Base-by-base conservation (phyloP, 176 grass and related monocot species). In the Puccinellia tenuiflora region DNA sequence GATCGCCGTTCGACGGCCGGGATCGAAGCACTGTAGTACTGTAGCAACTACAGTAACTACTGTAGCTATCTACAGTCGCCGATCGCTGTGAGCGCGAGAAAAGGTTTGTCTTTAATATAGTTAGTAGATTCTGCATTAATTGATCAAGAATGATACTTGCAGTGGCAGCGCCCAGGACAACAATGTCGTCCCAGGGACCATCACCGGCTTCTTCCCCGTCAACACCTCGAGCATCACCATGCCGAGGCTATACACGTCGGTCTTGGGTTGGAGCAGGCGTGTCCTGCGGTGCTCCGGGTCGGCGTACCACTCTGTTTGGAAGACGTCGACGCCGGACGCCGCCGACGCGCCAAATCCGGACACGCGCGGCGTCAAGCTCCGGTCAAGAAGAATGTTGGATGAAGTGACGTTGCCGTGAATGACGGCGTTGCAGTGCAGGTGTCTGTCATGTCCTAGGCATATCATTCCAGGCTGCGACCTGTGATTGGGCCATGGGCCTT, bases 231-330 rank as follows among this genome's bases (percentile, higher is more conserved):
- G 91, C 71, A 89, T 9, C 62, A 93, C 82, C 21, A 97, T 89
- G 28, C 94, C 91, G 37, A 93, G 90, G 86, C 79, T 88, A 85
- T 93, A 97, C 48, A 97, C 88, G 64, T 97, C 88, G 13, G 83
- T 87, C 46, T 7, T 7, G 4, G 54, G 54, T 10, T 1, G 60
- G 14, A 78, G n/a, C 0, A 0, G n/a, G 53, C 24, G 0, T 2
- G 15, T 61, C 0, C 1, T 7, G 0, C 0, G 0, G 53, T 78
- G 42, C 8, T 78, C 54, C n/a, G 75, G 53, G 54, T 43, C 54
- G 0, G 54, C 0, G 73, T 76, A 54, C 5, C 31, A 18, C 0
- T 1, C 0, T 22, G 73, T 75, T 18, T 54, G 52, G 14, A 42
- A 12, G 37, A 68, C 20, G 34, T 69, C 37, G 37, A 3, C 21